A percentile compares a stretch with the other conserved stretches of the same genome.
These are phyloP conservation scores for Aspergillus arachidicola DNA, from an alignment of 2,329 filamentous ascomycete species.

Conservation along the genomic window DNA sequence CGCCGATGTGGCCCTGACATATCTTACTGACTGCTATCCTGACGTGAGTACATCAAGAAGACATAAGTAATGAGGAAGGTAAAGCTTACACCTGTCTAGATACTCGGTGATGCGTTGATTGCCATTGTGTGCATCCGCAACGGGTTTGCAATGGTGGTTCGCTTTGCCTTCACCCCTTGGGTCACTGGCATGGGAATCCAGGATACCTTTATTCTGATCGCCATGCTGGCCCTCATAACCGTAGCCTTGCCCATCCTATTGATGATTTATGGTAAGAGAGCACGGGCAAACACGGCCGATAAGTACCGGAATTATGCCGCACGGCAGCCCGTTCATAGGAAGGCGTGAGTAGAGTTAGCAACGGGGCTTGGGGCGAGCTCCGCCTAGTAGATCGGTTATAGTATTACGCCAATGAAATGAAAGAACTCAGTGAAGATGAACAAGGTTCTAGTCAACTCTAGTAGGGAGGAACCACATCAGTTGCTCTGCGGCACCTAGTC, in stretches of 20 bases:
- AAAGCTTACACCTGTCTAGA: conserved; percentile 28
- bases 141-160: conserved; percentile 45
- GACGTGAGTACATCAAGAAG: background rate
- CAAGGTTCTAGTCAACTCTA: too few species aligned
- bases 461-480: too few species aligned
- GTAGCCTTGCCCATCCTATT: conserved; percentile 24
- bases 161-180: conserved; percentile 51
- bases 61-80: background rate
- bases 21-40: conserved; percentile 34
- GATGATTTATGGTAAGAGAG: conserved; percentile 28
- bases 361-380: too few species aligned
- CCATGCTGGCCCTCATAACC: conserved; percentile 18
- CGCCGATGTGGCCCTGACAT: conserved; percentile 6
- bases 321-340: background rate
- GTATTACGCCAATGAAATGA: rapidly evolving
- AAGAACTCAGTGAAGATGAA: too few species aligned
- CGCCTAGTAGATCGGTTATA: too few species aligned
- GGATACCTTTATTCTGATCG: conserved; percentile 24
- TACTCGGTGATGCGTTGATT: conserved; percentile 52
- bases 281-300: conserved; percentile 19
- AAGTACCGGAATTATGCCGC: conserved; percentile 16
- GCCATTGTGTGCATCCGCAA: conserved; percentile 51
- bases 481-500: too few species aligned
- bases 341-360: background rate
- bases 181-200: conserved; percentile 35